Percentiles rank a stretch among this genome's conserved stretches.
phyloP scores from a whole-genome alignment of 768 basidiomycete genomes.

The Trametes cingulata region DNA sequence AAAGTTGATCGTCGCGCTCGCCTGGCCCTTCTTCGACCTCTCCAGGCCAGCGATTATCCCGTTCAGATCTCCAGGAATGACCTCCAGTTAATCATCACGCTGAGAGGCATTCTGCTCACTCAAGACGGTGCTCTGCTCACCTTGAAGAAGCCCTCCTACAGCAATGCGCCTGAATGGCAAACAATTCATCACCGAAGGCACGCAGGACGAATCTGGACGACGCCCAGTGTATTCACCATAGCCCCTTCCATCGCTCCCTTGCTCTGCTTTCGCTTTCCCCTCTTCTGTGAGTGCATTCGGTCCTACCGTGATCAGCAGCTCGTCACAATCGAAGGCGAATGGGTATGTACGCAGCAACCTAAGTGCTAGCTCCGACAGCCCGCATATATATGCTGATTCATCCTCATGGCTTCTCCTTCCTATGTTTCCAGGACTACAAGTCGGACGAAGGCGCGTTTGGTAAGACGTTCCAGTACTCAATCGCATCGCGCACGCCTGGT shows the following conservation, averaged over 20 bases:
- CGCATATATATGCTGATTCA: too few relatives aligned
- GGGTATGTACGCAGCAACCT: too few relatives aligned
- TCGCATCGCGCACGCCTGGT: too few relatives aligned
- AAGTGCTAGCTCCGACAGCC: too few relatives aligned
- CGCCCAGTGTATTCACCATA: slow-evolving; percentile 8
- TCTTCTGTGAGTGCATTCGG: too few relatives aligned
- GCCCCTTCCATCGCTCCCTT: slow-evolving; percentile 1
- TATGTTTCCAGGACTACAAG: too few relatives aligned
- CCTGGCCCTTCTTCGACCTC: slow-evolving; percentile 23
- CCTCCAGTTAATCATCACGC: slow-evolving; percentile 19
- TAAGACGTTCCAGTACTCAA: too few relatives aligned
- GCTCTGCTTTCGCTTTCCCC: background rate
- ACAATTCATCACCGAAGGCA: slow-evolving; percentile 20
- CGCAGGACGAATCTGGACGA: slow-evolving; percentile 7
- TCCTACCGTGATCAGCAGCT: too few relatives aligned
- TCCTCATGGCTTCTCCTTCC: too few relatives aligned
- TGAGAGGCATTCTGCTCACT: slow-evolving; percentile 14
- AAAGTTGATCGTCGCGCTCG: slow-evolving; percentile 24
- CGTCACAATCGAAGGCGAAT: too few relatives aligned
- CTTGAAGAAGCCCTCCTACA: slow-evolving; percentile 20
- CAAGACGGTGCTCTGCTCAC: slow-evolving; percentile 11
- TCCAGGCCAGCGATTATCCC: slow-evolving; percentile 15
- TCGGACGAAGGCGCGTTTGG: too few relatives aligned
- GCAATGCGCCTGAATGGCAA: slow-evolving; percentile 7
- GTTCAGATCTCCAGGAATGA: slow-evolving; percentile 16